phyloP scores from a whole-genome alignment of 2,329 filamentous ascomycete species.

The Pseudogymnoascus sp. region DNA sequence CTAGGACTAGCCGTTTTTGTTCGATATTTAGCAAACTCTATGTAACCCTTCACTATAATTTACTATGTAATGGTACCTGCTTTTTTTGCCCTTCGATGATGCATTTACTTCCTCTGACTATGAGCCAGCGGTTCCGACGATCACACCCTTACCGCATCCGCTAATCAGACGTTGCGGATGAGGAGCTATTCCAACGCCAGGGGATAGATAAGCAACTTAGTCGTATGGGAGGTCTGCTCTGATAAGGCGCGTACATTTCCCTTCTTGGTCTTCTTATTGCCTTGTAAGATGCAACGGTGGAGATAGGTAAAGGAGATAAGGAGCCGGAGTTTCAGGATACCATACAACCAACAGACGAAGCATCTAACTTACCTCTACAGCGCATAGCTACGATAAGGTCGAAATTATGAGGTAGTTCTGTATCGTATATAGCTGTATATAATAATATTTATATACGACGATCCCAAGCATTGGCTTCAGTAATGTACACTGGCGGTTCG shows the following conservation, averaged over 20 bases:
- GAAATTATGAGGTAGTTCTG: neutral
- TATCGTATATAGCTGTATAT: neutral
- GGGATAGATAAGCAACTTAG: neutral
- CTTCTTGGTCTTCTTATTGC: neutral
- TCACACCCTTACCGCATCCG: neutral
- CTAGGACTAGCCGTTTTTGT: neutral
- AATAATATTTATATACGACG: neutral
- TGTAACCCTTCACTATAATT: neutral
- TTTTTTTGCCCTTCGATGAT: neutral
- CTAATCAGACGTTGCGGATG: neutral
- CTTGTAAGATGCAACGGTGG: neutral
- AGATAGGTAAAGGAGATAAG: neutral
- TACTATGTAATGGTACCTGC: neutral
- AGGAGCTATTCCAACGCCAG: neutral
- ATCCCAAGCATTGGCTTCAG: neutral
- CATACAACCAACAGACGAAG: neutral
- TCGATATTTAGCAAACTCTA: neutral
- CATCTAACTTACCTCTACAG: neutral
- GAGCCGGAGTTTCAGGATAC: neutral
- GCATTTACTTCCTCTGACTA: neutral
- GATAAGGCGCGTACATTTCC: neutral
- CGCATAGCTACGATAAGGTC: neutral
- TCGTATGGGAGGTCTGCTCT: neutral
- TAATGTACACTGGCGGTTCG: neutral
- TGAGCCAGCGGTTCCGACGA: neutral